These are phyloP conservation scores for Hibiscus trionum DNA, from an alignment of 345 rosid species.

Conservation along the genomic window DNA sequence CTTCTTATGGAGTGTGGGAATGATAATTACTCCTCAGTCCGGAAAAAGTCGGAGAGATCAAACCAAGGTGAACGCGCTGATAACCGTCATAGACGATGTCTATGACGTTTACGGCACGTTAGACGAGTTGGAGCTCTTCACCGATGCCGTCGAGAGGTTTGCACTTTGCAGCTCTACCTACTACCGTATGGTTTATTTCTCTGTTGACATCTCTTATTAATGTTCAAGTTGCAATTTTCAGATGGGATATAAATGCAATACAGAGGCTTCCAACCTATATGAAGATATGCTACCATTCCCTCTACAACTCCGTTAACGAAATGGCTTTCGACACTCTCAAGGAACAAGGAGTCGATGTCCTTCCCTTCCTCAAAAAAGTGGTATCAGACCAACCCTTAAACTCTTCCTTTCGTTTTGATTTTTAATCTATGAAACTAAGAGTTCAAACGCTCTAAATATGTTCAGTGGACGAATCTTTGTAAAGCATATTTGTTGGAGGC, in stretches of 20 bases:
- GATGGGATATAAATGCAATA: too few relatives aligned
- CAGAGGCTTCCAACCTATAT: too few relatives aligned
- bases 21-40: conserved; percentile 19
- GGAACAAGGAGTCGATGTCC: conserved; percentile 22
- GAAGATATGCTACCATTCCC: too few relatives aligned
- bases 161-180: background rate
- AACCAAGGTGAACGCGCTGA: conserved; percentile 15
- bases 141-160: background rate
- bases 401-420: background rate
- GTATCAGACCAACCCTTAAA: conserved; percentile 11
- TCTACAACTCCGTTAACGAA: conserved; percentile 16
- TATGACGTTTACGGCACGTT: conserved; percentile 22
- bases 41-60: conserved; percentile 3
- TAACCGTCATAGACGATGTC: conserved; percentile 28
- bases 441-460: background rate
- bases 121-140: conserved; percentile 1
- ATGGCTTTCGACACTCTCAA: conserved; percentile 22
- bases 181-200: too few relatives aligned
- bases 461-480: conserved; percentile 37
- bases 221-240: too few relatives aligned
- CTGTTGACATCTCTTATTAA: too few relatives aligned
- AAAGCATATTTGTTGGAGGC: conserved; percentile 34
- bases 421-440: background rate
- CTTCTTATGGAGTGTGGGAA: conserved; percentile 29
- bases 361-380: conserved; percentile 28